Evolutionary conservation across 2,329 filamentous ascomycete species (phyloP), one percentile per base, ranked within the genome.

Genomic region (Aspergillus nomiae): DNA sequence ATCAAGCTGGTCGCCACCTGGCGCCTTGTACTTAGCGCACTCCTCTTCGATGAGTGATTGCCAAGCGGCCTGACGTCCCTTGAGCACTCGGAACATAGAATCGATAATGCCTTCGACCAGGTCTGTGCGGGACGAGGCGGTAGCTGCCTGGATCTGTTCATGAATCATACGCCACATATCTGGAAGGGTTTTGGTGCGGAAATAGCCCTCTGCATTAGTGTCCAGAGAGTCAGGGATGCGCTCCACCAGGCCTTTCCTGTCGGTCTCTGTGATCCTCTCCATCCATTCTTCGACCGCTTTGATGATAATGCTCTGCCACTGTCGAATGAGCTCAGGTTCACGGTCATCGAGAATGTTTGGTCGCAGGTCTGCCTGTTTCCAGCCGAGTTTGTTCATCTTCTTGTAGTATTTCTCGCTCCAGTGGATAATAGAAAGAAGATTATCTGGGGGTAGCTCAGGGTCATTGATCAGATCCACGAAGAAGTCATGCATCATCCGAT

Each of bases 121-220:
- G 74, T 98, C 95, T 60, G 89, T 86, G 58, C 95, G 91, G 73
- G 94, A 87, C 51, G 93, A 97, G 71, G 92, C 91, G 46, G 89
- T 89, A 5, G 94, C 94, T 0, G 93, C 92, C 66, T 91, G 87
- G 38, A 97, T 86, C 78, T 99, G 95, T 78, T 99, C 94, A 69
- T 92, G 89, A 66, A 99, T 84, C 93, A 99, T 98, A 64, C 94
- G 91, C 94, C 96, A 99, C 84, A 98, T 90, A 73, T 97, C 94
- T 61, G 94, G 90, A 59, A 97, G 83, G 65, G 94, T 97, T 80
- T 92, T 94, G 58, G 94, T 97, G 56, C 94, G 90, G 80, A 97
- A 94, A 76, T 92, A 94, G 64, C 92, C 92, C 76, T 96, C 93
- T 73, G 94, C 89, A 77, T 96, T 93, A 70, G 88, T 88, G 75